Evolutionary conservation across 1,284 basidiomycete genomes (phyloP).

Genomic region (Mycosarcoma maydis): DNA sequence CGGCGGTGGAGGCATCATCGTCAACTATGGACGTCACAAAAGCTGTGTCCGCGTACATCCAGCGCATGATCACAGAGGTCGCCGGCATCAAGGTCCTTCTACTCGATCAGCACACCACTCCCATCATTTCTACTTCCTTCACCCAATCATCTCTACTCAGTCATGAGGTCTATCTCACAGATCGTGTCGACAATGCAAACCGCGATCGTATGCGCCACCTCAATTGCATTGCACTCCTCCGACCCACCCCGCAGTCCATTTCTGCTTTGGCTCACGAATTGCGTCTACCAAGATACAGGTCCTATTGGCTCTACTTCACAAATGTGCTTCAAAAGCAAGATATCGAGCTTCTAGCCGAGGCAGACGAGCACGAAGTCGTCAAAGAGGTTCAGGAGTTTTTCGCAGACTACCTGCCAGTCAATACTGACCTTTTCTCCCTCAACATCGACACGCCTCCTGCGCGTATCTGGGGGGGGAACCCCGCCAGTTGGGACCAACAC

Average conservation of each 20-base stretch:
- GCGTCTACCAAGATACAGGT: constrained; percentile 82
- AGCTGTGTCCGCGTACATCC: constrained; percentile 92
- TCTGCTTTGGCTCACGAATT: constrained; percentile 85
- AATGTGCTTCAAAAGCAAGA: constrained; percentile 87
- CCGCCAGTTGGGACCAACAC: constrained; percentile 73
- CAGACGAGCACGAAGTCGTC: constrained; percentile 95
- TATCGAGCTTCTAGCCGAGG: constrained; percentile 92
- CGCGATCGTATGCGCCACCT: constrained; percentile 82
- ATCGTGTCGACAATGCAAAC: constrained; percentile 84
- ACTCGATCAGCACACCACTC: constrained; percentile 93
- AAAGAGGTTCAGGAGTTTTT: constrained; percentile 76
- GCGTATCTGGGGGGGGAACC: constrained; percentile 77
- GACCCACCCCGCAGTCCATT: constrained; percentile 81
- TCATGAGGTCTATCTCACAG: constrained; percentile 97
- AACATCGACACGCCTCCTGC: constrained; percentile 67
- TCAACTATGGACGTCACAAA: constrained; percentile 88
- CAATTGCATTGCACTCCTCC: constrained; percentile 93
- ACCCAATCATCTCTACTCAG: constrained; percentile 94
- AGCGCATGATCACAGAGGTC: constrained; percentile 86
- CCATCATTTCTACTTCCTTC: constrained; percentile 91
- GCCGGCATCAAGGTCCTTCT: constrained; percentile 94
- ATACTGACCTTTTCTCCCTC: constrained; percentile 87
- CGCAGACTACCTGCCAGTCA: constrained; percentile 66
- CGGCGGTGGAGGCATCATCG: background rate
- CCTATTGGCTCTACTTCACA: constrained; percentile 88